Evolutionary conservation across 2,329 filamentous ascomycete species (phyloP), one percentile per base, ranked within the genome.

Genomic region (Phialophora tarda): DNA sequence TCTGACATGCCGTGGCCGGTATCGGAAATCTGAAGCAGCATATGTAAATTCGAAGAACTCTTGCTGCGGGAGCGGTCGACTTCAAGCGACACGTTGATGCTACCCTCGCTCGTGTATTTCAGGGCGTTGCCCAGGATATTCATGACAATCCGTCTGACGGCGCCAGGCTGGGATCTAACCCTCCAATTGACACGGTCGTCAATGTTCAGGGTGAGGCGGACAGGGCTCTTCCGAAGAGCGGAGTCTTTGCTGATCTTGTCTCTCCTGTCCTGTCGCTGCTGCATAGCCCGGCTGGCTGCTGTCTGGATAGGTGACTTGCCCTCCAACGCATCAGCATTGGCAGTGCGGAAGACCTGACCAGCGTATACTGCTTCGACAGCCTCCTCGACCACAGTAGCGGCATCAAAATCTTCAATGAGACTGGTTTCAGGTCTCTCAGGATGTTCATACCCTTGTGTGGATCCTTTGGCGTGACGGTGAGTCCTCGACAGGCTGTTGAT

Each of bases 1-100:
- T 85, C 79, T 0, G 83, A 83, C 38, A 91, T 91, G 1, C 89
- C 89, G 53, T 82, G 83, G 0, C 89, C 89, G 0, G 89, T 88
- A 70, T 91, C 89, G 0, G 81, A 79, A 1, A 91, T 83, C 0
- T 80, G 84, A 17, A 86, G 63, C 0, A 75, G 75, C 3, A 78
- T 72, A 21, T 77, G 59, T 17, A 67, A 57, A 34, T 63, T 50
- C 6, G 79, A 77, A 57, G 77, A 75, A 0, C 73, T 60, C 6
- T 74, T 76, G 12, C 76, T 70, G 4, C 75, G 72, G 2, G 72
- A 75, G n/a, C 70, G 71, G 17, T 75, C 76, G 1, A 73, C 66
- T 61, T 76, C 74, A 12, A 85, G 68, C 2, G 73, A 76, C 3
- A 85, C 76, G 7, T 80, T 78, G 2, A 88, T 81, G 61, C 78